A percentile compares a stretch with the other conserved stretches of the same genome.
Conservation (phyloP, 345 rosid species). For the Pistacia integerrima region DNA sequence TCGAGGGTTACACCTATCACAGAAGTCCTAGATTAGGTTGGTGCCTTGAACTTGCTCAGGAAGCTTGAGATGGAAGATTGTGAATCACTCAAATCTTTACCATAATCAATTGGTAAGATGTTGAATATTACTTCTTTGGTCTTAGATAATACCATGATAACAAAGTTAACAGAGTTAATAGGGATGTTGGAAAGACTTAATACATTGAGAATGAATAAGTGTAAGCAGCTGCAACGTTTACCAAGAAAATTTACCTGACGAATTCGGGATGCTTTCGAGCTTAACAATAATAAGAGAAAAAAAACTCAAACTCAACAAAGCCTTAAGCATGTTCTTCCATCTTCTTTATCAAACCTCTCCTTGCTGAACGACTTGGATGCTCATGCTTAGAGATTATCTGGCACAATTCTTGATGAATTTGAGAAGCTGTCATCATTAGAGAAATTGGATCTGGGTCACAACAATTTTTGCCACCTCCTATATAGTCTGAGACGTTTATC, state of each 20-base stretch:
- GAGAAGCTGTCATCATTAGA: constrained; percentile 18
- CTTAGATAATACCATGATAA: neutral
- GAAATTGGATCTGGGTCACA: constrained; percentile 15
- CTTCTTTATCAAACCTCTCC: constrained; percentile 11
- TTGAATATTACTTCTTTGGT: constrained; percentile 5
- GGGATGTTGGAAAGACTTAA: constrained; percentile 3
- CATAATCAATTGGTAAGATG: constrained; percentile 9
- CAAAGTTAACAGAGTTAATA: constrained; percentile 10
- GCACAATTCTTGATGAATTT: constrained; percentile 18
- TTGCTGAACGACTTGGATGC: constrained; percentile 4
- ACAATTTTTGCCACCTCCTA: constrained; percentile 15
- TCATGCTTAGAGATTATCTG: constrained; percentile 9
- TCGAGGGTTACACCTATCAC: neutral
- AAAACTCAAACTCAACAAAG: neutral
- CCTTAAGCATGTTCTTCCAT: constrained; percentile 4
- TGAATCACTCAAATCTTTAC: neutral
- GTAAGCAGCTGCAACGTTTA: constrained; percentile 1
- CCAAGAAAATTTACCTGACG: constrained; percentile 9
- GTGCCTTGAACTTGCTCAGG: neutral
- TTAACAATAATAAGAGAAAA: neutral
- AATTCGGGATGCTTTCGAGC: constrained; percentile 5
- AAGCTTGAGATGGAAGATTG: constrained; percentile 10
- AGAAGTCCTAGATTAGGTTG: constrained; percentile 2
- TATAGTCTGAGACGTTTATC: constrained; percentile 5
- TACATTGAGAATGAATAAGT: neutral